phyloP scores from a whole-genome alignment of 352 stramenopile genomes.

The Globisporangium megalacanthum region DNA sequence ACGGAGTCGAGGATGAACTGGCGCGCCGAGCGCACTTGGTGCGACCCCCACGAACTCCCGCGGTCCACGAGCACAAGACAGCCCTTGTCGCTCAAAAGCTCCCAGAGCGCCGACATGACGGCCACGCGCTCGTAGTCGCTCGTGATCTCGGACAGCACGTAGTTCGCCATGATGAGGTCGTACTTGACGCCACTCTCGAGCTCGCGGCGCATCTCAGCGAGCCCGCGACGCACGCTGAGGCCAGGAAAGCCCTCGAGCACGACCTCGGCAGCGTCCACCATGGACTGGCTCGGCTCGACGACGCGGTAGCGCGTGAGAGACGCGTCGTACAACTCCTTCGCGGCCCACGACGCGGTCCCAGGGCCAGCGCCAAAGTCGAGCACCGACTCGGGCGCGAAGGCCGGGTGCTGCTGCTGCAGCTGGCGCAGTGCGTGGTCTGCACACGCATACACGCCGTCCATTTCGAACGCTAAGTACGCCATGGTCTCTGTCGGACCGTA shows the following conservation, averaged over 20 bases:
- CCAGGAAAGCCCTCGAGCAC: conserved; percentile 71
- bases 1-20: conserved; percentile 82
- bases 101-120: conserved; percentile 72
- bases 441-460: conserved; percentile 68
- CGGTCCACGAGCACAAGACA: conserved; percentile 72
- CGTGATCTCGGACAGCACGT: conserved; percentile 77
- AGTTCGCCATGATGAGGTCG: conserved; percentile 71
- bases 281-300: conserved; percentile 82
- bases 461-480: conserved; percentile 66
- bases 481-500: conserved; percentile 74
- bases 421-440: conserved; percentile 66
- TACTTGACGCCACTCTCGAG: conserved; percentile 64
- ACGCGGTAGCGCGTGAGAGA: conserved; percentile 63
- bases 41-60: conserved; percentile 77
- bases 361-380: conserved; percentile 77
- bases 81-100: conserved; percentile 69
- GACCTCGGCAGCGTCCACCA: conserved; percentile 72
- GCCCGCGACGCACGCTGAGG: conserved; percentile 60
- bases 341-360: conserved; percentile 71
- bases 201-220: conserved; percentile 75
- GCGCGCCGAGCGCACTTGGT: conserved; percentile 77
- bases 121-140: conserved; percentile 80
- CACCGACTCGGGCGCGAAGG: conserved; percentile 60
- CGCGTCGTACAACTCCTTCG: conserved; percentile 61
- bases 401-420: conserved; percentile 38